Conservation (phyloP, 2,329 filamentous ascomycete species). For the Exophiala alcalophila region DNA sequence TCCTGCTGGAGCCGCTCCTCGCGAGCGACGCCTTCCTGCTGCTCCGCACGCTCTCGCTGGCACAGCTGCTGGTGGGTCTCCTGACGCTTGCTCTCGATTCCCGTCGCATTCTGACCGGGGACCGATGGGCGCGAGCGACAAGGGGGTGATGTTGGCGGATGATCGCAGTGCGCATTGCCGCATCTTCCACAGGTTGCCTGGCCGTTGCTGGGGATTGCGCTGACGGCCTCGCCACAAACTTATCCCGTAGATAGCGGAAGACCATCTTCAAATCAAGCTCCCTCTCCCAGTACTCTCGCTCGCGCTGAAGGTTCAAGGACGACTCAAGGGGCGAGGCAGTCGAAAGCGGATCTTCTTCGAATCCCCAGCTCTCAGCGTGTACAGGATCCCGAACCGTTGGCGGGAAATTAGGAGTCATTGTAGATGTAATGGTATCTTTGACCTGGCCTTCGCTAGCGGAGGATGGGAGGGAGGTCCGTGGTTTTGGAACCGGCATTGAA, state of each 20-base stretch:
- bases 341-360: conserved; percentile 57
- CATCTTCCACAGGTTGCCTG: conserved; percentile 52
- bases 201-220: conserved; percentile 47
- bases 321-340: conserved; percentile 47
- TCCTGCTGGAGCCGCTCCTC: conserved; percentile 66
- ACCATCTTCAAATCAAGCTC: conserved; percentile 88
- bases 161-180: conserved; percentile 73
- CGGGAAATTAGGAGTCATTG: conserved; percentile 44
- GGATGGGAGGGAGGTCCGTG: conserved; percentile 32
- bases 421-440: conserved; percentile 18
- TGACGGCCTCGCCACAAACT: conserved; percentile 54
- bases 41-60: conserved; percentile 79
- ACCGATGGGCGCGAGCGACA: conserved; percentile 59
- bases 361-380: conserved; percentile 63
- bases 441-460: conserved; percentile 25
- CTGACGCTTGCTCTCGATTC: conserved; percentile 47
- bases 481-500: conserved; percentile 34
- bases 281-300: conserved; percentile 84
- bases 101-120: conserved; percentile 40
- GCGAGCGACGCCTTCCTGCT: conserved; percentile 57
- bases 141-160: conserved; percentile 88
- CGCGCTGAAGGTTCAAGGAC: conserved; percentile 47
- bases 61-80: conserved; percentile 65
- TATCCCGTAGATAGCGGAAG: conserved; percentile 78
- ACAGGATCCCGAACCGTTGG: conserved; percentile 47